Percentiles rank a stretch among this genome's conserved stretches.
phyloP scores from a whole-genome alignment of 208 protist species.

The Wallacemonas rigidus region DNA sequence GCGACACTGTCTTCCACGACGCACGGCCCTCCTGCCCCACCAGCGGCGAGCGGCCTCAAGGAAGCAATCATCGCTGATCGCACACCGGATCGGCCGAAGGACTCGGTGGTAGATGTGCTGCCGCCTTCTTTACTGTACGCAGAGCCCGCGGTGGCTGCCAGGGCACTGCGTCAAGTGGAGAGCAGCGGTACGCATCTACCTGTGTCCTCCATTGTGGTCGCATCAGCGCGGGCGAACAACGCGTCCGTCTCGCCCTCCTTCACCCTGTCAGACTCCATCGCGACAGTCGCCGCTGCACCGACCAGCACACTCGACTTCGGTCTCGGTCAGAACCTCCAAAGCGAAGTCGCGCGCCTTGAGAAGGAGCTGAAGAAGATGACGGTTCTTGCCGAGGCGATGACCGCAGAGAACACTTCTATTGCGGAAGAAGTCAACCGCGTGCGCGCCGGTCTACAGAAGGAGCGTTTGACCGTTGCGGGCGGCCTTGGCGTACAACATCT shows the following conservation, averaged over 20 bases:
- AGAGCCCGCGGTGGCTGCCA: background rate
- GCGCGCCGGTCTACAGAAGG: slow-evolving; percentile 46
- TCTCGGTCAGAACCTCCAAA: slow-evolving; percentile 32
- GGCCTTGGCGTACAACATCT: slow-evolving; percentile 25
- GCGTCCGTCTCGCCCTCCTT: background rate
- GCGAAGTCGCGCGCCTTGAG: slow-evolving; percentile 64
- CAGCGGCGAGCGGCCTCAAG: background rate
- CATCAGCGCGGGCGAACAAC: too few relatives aligned
- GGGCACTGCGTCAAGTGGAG: slow-evolving; percentile 5
- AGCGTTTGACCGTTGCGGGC: slow-evolving; percentile 63
- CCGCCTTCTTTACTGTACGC: slow-evolving; percentile 13
- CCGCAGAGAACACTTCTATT: slow-evolving; percentile 58
- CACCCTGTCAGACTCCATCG: background rate
- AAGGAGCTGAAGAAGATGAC: slow-evolving; percentile 50
- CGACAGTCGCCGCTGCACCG: too few relatives aligned
- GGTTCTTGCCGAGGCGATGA: slow-evolving; percentile 45
- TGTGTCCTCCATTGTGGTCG: background rate
- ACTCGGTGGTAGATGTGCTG: slow-evolving; percentile 9
- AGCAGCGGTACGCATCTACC: background rate
- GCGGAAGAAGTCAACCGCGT: slow-evolving; percentile 56
- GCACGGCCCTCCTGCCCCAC: too few relatives aligned
- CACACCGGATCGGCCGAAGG: background rate
- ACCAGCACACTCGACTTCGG: background rate
- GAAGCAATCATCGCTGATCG: background rate
- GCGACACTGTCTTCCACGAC: background rate